A percentile compares a stretch with the other conserved stretches of the same genome.
Conservation (phyloP, 1,284 basidiomycete genomes). For the Microbotryum silenes-acaulis region DNA sequence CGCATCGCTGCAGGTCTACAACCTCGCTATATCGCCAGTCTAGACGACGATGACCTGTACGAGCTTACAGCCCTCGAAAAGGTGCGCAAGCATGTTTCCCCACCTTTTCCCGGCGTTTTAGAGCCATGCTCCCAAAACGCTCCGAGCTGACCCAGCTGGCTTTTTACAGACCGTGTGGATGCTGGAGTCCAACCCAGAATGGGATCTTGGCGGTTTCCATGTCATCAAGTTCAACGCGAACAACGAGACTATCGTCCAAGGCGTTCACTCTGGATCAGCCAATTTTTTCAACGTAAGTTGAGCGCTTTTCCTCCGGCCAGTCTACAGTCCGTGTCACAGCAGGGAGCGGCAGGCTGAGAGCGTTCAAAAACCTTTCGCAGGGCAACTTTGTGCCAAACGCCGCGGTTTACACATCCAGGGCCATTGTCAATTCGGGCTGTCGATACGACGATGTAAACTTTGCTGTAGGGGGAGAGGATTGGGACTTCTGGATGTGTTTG, state of each 20-base stretch:
- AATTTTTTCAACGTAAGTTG: constrained; percentile 16
- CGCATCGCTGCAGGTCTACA: not conserved
- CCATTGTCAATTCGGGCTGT: constrained; percentile 15
- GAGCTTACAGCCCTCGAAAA: constrained; percentile 25
- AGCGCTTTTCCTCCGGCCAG: not conserved
- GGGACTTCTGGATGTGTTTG: constrained; percentile 28
- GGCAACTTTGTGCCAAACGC: constrained; percentile 24
- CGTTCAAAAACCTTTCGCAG: constrained; percentile 2
- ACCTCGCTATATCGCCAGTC: constrained; percentile 18
- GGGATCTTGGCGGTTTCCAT: constrained; percentile 26
- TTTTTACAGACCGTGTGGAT: constrained; percentile 20
- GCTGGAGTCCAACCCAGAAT: constrained; percentile 28
- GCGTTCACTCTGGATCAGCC: constrained; percentile 20
- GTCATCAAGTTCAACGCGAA: constrained; percentile 25
- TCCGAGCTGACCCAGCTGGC: not conserved
- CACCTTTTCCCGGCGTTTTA: too few relatives aligned
- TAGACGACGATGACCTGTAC: constrained; percentile 30
- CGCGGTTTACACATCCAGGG: constrained; percentile 13
- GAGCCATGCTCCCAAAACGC: not conserved
- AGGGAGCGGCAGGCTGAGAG: not conserved
- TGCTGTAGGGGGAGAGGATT: constrained; percentile 19
- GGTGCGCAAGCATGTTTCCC: not conserved
- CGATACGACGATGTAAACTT: constrained; percentile 19
- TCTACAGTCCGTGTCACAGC: not conserved
- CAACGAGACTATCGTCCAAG: constrained; percentile 22